Conservation (phyloP, 192 early-diverging fungal species). For the Funneliformis geosporum region DNA sequence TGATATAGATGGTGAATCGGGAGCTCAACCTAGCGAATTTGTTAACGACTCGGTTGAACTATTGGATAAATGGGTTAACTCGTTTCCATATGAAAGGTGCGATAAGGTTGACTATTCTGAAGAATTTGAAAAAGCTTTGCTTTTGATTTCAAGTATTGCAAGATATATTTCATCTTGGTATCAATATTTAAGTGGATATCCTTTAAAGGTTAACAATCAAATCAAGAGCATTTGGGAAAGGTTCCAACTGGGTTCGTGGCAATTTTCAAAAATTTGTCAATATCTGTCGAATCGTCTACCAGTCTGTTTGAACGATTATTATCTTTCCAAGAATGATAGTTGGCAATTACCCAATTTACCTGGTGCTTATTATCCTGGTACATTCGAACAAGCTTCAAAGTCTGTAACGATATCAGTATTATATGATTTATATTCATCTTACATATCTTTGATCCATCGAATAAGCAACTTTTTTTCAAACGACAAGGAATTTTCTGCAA, state of each 20-base stretch:
- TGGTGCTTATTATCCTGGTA: slow-evolving; percentile 15
- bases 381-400: background rate
- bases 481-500: background rate
- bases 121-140: slow-evolving; percentile 19
- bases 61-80: background rate
- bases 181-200: slow-evolving; percentile 19
- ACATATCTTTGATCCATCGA: slow-evolving; percentile 11
- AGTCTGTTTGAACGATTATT: background rate
- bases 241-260: background rate
- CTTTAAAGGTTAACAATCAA: slow-evolving; percentile 20
- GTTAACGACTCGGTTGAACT: slow-evolving; percentile 21
- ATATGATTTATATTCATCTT: background rate
- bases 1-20: background rate
- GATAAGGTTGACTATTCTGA: background rate
- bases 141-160: slow-evolving; percentile 20
- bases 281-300: background rate
- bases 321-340: background rate
- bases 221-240: slow-evolving; percentile 18
- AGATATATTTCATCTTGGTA: slow-evolving; percentile 25
- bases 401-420: slow-evolving; percentile 2
- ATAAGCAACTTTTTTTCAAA: background rate
- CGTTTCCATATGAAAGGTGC: background rate
- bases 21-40: slow-evolving; percentile 28
- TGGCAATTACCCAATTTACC: slow-evolving; percentile 32
- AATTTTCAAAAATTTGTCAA: background rate